A percentile compares a stretch with the other conserved stretches of the same genome.
Conservation (phyloP, 352 stramenopile genomes). For the Phytophthora sp. region DNA sequence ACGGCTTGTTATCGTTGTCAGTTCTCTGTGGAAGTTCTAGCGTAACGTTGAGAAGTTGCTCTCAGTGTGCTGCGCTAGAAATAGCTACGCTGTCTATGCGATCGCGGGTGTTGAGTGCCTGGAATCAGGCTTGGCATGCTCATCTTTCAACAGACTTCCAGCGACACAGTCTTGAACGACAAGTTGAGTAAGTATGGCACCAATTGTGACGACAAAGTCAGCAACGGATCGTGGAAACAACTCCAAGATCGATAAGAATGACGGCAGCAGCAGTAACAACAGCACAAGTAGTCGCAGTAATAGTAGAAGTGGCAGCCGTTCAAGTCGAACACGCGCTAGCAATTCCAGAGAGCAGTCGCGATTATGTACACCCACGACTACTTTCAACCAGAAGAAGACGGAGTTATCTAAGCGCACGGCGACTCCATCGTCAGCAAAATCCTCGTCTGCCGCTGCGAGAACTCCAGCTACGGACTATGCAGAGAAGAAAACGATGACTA, state of each 20-base stretch:
- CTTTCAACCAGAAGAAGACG: slow-evolving; percentile 24
- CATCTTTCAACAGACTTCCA: slow-evolving; percentile 8
- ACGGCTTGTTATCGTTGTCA: slow-evolving; percentile 15
- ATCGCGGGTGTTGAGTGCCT: background rate
- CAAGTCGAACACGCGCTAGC: slow-evolving; percentile 15
- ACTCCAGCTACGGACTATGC: slow-evolving; percentile 10
- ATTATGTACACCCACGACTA: slow-evolving; percentile 6
- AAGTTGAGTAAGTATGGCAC: slow-evolving; percentile 22
- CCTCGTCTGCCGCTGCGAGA: background rate
- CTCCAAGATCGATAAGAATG: slow-evolving; percentile 11
- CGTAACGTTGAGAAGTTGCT: slow-evolving; percentile 6
- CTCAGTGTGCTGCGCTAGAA: slow-evolving; percentile 21
- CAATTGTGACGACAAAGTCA: slow-evolving; percentile 19
- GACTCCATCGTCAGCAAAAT: slow-evolving; percentile 18
- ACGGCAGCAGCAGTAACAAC: slow-evolving; percentile 11
- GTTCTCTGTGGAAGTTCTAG: background rate
- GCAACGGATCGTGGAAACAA: slow-evolving; percentile 26
- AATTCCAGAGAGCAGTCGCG: slow-evolving; percentile 22
- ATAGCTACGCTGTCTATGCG: slow-evolving; percentile 14
- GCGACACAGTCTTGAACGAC: background rate
- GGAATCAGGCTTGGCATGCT: background rate
- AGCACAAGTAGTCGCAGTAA: slow-evolving; percentile 17
- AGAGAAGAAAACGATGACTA: slow-evolving; percentile 24
- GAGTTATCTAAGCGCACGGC: slow-evolving; percentile 18
- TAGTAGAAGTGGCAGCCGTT: slow-evolving; percentile 24